Conservation (phyloP, 129 eudicot genomes). For the Flaveria robusta region DNA sequence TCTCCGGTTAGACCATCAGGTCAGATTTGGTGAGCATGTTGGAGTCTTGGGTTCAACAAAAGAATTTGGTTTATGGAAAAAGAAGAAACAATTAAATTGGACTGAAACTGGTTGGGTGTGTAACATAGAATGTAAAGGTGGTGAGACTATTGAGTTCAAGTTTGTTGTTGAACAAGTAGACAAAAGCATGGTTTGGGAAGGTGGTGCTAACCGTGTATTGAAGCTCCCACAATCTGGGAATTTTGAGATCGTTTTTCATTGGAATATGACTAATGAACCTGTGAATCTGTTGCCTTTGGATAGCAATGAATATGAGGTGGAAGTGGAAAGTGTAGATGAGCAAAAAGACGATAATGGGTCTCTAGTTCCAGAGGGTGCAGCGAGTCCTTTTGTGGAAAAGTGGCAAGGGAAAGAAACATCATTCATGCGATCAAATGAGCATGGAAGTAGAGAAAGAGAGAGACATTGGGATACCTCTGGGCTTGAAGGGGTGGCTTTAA, state of each 20-base stretch:
- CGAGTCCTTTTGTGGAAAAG: conserved; percentile 86
- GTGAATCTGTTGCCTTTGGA: conserved; percentile 48
- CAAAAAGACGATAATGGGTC: conserved; percentile 45
- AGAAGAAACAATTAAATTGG: conserved; percentile 59
- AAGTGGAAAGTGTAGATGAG: conserved; percentile 38
- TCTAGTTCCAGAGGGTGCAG: conserved; percentile 32
- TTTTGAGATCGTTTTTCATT: conserved; percentile 61
- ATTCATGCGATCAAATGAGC: conserved; percentile 83
- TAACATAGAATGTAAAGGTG: conserved; percentile 52
- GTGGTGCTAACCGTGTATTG: conserved; percentile 74
- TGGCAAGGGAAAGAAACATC: conserved; percentile 86
- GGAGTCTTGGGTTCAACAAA: conserved; percentile 77
- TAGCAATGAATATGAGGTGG: conserved; percentile 40
- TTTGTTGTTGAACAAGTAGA: conserved; percentile 61
- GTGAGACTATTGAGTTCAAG: conserved; percentile 61
- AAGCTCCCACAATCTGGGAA: conserved; percentile 60
- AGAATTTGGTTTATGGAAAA: conserved; percentile 84
- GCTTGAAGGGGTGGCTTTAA: conserved; percentile 71
- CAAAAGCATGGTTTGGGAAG: conserved; percentile 71
- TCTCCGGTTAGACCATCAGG: conserved; percentile 81
- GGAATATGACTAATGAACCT: conserved; percentile 73
- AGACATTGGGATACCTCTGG: conserved; percentile 81
- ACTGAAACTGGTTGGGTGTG: conserved; percentile 74
- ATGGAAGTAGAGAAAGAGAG: conserved; percentile 50
- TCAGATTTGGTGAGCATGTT: conserved; percentile 76